Evolutionary conservation across 768 basidiomycete species (phyloP).

Genomic region (Pulveroboletus sp.): DNA sequence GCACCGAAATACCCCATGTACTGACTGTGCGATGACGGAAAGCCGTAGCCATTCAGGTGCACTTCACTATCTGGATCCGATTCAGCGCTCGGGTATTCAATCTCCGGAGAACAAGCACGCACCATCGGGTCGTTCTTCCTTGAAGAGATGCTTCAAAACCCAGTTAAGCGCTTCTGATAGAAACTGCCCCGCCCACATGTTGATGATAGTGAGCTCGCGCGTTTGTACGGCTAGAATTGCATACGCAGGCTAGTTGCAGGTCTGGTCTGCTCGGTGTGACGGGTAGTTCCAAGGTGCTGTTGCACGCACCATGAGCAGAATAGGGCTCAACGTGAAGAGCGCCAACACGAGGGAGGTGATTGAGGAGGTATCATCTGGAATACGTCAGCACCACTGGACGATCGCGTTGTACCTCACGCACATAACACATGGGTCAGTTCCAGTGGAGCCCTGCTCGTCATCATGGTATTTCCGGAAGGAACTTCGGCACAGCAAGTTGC

Average conservation of each 20-base stretch:
- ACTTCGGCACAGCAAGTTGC: not conserved
- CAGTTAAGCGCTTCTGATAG: constrained; percentile 68
- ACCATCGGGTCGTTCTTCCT: constrained; percentile 68
- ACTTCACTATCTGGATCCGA: constrained; percentile 13
- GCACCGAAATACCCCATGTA: constrained; percentile 86
- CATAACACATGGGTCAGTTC: constrained; percentile 69
- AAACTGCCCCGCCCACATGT: constrained; percentile 82
- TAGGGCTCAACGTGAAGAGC: constrained; percentile 63
- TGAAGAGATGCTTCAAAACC: constrained; percentile 61
- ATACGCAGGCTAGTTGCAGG: constrained; percentile 61
- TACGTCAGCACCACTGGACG: constrained; percentile 1
- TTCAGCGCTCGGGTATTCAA: no score
- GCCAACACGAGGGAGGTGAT: constrained; percentile 54
- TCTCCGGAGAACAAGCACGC: constrained; percentile 16
- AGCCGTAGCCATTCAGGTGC: constrained; percentile 64
- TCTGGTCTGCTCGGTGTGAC: constrained; percentile 1
- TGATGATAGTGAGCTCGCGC: constrained; percentile 73
- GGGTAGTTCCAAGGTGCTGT: not conserved
- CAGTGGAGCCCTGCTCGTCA: constrained; percentile 40
- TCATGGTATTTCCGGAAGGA: not conserved
- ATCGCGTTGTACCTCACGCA: constrained; percentile 26
- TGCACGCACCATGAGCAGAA: constrained; percentile 61
- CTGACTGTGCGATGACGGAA: constrained; percentile 86
- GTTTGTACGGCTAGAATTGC: constrained; percentile 70
- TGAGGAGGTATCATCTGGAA: constrained; percentile 59